Percentiles rank a stretch among this genome's conserved stretches.
Conservation (phyloP, 1,139 yeast species). For the Taiozyma sp. region DNA sequence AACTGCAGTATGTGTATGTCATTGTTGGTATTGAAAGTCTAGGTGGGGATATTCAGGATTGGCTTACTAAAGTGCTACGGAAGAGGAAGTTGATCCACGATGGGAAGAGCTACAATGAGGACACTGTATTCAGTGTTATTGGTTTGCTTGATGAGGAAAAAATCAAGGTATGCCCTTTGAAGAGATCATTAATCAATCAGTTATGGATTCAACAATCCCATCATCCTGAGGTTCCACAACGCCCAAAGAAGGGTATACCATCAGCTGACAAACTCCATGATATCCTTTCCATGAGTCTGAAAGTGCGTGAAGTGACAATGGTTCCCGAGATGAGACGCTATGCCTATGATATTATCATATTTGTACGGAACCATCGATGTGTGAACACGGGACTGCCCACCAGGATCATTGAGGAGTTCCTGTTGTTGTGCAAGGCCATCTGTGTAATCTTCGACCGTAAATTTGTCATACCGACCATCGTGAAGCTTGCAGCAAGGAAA, state of each 20-base stretch:
- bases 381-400: constrained; percentile 48
- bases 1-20: background rate
- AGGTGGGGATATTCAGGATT: background rate
- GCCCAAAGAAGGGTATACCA: background rate
- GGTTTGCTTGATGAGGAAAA: background rate
- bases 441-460: constrained; percentile 35
- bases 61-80: background rate
- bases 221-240: constrained; percentile 6
- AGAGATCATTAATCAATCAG: background rate
- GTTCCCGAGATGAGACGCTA: constrained; percentile 47
- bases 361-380: constrained; percentile 46
- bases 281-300: background rate
- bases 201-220: constrained; percentile 30
- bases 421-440: constrained; percentile 33
- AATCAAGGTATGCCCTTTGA: background rate
- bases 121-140: background rate
- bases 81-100: background rate
- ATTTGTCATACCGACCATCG: constrained; percentile 47
- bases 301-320: constrained; percentile 26
- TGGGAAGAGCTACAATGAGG: background rate
- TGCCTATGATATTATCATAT: constrained; percentile 48
- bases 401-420: constrained; percentile 37
- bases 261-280: background rate
- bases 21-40: constrained; percentile 1
- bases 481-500: constrained; percentile 42